phyloP scores from a whole-genome alignment of 352 stramenopile species.

The Pythium volutum region DNA sequence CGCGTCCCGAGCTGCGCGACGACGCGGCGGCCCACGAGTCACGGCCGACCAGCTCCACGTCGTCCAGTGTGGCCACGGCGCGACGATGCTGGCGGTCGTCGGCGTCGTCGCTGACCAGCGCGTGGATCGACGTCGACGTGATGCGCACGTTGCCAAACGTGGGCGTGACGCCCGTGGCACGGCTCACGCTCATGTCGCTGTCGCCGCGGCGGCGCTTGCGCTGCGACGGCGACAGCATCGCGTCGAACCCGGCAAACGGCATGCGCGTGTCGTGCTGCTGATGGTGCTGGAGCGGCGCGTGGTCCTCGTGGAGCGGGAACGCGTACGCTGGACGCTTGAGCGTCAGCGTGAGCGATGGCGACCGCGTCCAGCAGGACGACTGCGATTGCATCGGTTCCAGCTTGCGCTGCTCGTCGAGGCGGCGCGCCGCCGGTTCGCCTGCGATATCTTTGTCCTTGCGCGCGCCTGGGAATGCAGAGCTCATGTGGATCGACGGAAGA shows the following conservation, averaged over 20 bases:
- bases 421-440: neutral
- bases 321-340: constrained; percentile 11
- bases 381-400: no score
- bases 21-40: constrained; percentile 14
- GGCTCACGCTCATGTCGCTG: constrained; percentile 16
- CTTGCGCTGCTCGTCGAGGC: neutral
- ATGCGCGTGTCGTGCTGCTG: neutral
- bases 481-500: constrained; percentile 22
- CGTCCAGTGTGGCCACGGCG: constrained; percentile 1
- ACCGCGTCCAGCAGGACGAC: constrained; percentile 7
- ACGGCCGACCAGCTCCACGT: constrained; percentile 4
- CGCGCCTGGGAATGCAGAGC: constrained; percentile 9
- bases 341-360: neutral
- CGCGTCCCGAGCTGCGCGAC: constrained; percentile 10
- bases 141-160: constrained; percentile 9
- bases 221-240: constrained; percentile 16
- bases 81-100: neutral
- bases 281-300: neutral
- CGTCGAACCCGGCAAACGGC: constrained; percentile 5
- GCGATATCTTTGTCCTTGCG: constrained; percentile 1
- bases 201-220: constrained; percentile 18
- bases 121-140: constrained; percentile 20
- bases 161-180: neutral
- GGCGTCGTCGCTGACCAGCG: constrained; percentile 1
- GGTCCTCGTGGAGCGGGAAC: constrained; percentile 5